A percentile compares a stretch with the other conserved stretches of the same genome.
phyloP scores from a whole-genome alignment of 257 asterid species.

The Solanum etuberosum region DNA sequence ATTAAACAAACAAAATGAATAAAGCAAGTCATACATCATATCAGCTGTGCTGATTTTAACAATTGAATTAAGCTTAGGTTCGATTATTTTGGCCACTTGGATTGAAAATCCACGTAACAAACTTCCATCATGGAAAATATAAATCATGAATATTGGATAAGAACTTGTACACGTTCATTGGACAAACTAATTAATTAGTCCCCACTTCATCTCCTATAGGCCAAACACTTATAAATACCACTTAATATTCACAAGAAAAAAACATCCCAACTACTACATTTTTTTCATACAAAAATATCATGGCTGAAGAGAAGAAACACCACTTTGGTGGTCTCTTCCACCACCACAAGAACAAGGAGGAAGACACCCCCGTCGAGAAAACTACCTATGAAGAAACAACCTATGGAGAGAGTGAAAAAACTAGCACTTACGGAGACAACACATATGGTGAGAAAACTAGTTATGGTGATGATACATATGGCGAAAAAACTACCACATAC shows the following conservation, averaged over 20 bases:
- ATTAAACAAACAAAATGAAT: neutral
- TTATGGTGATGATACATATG: neutral
- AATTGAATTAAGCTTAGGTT: neutral
- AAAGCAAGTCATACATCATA: neutral
- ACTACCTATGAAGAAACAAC: neutral
- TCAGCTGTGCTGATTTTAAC: neutral
- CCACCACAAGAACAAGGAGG: conserved; percentile 44
- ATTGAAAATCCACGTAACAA: neutral
- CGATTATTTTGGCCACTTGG: neutral
- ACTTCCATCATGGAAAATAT: neutral
- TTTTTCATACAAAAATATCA: neutral
- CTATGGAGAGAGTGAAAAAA: neutral
- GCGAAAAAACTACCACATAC: neutral
- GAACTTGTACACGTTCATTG: neutral
- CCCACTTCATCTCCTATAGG: neutral
- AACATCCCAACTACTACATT: neutral
- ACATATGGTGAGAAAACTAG: neutral
- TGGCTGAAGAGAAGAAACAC: conserved; percentile 42
- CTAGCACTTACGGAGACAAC: neutral
- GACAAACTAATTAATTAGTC: neutral
- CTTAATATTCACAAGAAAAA: neutral
- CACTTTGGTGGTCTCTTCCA: conserved; percentile 32
- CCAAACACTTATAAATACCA: neutral
- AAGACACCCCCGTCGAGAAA: neutral
- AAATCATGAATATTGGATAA: neutral